phyloP scores from a whole-genome alignment of 2,329 filamentous ascomycete genomes.

The Neofusicoccum umdonicola region DNA sequence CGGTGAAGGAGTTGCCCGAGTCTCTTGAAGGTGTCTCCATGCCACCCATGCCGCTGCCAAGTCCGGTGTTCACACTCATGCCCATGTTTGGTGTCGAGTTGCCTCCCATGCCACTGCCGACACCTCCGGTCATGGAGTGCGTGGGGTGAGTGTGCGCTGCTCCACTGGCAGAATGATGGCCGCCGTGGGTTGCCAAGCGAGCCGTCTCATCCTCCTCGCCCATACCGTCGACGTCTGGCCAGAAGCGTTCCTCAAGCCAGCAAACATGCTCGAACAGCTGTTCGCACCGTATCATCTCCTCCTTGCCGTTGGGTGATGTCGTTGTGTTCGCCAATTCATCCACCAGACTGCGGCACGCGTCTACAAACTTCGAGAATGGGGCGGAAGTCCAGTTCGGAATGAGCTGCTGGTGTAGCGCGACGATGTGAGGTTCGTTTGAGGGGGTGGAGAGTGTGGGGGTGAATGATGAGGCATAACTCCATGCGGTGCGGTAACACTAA shows the following conservation, averaged over 20 bases:
- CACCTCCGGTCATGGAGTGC: background rate
- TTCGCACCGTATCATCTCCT: conserved; percentile 48
- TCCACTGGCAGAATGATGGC: conserved; percentile 9
- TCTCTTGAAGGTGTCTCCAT: conserved; percentile 16
- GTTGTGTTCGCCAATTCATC: conserved; percentile 51
- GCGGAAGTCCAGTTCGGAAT: conserved; percentile 53
- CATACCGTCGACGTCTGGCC: conserved; percentile 51
- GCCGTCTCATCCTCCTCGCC: conserved; percentile 43
- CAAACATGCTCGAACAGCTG: conserved; percentile 48
- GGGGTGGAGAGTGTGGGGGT: conserved; percentile 37
- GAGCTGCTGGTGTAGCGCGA: conserved; percentile 49
- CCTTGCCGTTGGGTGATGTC: conserved; percentile 46
- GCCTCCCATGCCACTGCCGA: background rate
- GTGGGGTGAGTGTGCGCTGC: conserved; percentile 12
- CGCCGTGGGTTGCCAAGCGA: background rate
- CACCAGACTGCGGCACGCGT: conserved; percentile 48
- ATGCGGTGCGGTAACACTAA: conserved; percentile 48
- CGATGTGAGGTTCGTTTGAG: conserved; percentile 43
- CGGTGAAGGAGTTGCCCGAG: background rate
- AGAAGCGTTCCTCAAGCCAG: conserved; percentile 49
- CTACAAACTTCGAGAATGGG: conserved; percentile 50
- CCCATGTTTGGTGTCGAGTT: conserved; percentile 18
- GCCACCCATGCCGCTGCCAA: conserved; percentile 20
- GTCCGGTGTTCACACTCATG: conserved; percentile 15
- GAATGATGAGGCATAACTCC: conserved; percentile 49